Percentiles rank a stretch among this genome's conserved stretches.
These are phyloP conservation scores for Polytrichum commune DNA, from an alignment of 225 moss, liverwort and hornwort genomes.

Conservation along the genomic window DNA sequence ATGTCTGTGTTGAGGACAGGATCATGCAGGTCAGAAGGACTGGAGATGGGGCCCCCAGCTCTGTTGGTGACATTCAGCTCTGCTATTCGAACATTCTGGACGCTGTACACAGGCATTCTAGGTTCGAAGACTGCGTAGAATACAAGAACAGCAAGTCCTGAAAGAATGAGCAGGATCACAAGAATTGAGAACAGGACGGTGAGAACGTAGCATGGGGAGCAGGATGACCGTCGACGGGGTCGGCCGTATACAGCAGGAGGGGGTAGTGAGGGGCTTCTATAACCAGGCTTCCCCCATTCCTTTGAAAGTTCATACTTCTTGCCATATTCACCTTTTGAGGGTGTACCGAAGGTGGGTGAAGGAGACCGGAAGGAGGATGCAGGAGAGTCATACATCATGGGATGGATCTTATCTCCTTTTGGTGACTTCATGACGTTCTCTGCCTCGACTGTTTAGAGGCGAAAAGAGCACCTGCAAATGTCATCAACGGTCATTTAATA, in stretches of 20 bases:
- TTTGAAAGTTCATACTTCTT: background rate
- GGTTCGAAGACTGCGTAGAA: constrained; percentile 39
- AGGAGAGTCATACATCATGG: constrained; percentile 4
- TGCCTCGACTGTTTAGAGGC: background rate
- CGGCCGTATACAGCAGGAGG: constrained; percentile 40
- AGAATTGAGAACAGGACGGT: constrained; percentile 35
- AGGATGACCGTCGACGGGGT: constrained; percentile 16
- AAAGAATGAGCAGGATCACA: constrained; percentile 35
- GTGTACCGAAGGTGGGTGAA: background rate
- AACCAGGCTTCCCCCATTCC: constrained; percentile 1
- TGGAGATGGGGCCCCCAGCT: constrained; percentile 19
- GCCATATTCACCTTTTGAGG: background rate
- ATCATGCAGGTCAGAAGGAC: constrained; percentile 11
- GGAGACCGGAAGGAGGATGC: constrained; percentile 3
- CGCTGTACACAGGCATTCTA: constrained; percentile 29
- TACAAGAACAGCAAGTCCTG: constrained; percentile 23
- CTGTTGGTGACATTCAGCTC: constrained; percentile 37
- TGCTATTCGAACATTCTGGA: constrained; percentile 38
- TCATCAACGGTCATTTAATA: no score
- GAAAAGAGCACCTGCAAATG: no score
- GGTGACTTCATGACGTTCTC: constrained; percentile 4
- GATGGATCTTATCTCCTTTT: constrained; percentile 4
- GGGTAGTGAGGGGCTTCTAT: constrained; percentile 17
- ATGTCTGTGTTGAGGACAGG: constrained; percentile 49
- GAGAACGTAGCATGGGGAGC: constrained; percentile 27